Conservation (phyloP, 192 early-diverging fungal genomes). For the Borealophlyctis nickersoniae region DNA sequence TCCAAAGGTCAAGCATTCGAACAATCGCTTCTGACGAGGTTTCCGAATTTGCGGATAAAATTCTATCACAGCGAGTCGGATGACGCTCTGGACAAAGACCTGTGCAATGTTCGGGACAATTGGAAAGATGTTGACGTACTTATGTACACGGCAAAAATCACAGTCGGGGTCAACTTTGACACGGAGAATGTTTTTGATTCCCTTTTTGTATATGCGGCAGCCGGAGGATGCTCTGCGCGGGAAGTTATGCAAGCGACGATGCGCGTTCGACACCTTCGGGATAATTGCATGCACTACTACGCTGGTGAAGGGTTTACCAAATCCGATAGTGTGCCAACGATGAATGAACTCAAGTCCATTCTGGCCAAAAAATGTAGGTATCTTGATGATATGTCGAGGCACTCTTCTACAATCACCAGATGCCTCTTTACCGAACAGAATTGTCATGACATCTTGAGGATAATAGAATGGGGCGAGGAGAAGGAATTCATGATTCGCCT, state of each 20-base stretch:
- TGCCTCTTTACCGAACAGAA: constrained; percentile 5
- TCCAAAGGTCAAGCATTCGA: constrained; percentile 12
- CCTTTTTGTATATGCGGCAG: constrained; percentile 4
- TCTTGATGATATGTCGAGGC: background rate
- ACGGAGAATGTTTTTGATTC: constrained; percentile 5
- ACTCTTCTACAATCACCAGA: too few relatives aligned
- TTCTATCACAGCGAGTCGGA: constrained; percentile 11
- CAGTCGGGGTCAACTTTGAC: constrained; percentile 13
- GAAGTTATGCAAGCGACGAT: constrained; percentile 9
- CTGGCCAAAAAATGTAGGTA: constrained; percentile 9
- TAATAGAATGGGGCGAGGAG: constrained; percentile 7
- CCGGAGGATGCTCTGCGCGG: constrained; percentile 5
- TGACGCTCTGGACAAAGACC: constrained; percentile 10
- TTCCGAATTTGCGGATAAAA: constrained; percentile 1
- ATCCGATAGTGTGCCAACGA: constrained; percentile 1
- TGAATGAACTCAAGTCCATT: constrained; percentile 11
- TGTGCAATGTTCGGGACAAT: constrained; percentile 11
- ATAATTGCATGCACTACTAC: constrained; percentile 5
- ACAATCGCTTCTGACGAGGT: background rate
- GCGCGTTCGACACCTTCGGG: constrained; percentile 5
- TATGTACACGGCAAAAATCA: constrained; percentile 13
- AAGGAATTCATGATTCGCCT: constrained; percentile 7
- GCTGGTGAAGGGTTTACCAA: constrained; percentile 3
- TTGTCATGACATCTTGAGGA: background rate
- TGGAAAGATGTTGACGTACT: constrained; percentile 6